Evolutionary conservation across 352 stramenopile genomes (phyloP).

Genomic region (Pythium scleroteichum): DNA sequence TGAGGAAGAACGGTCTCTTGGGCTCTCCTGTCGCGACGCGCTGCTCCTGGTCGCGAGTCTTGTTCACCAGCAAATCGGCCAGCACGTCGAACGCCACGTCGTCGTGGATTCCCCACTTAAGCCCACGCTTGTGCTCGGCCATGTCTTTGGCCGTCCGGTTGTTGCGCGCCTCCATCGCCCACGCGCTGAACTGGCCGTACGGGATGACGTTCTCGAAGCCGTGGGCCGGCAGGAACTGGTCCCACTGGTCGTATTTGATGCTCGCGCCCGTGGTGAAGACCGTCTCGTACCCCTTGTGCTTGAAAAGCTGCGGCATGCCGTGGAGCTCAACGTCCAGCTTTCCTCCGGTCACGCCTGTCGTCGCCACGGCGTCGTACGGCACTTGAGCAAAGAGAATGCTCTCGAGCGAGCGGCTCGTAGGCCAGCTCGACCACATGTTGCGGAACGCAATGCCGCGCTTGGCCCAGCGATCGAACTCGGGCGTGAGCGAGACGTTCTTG

Average conservation of each 20-base stretch:
- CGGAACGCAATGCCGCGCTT: constrained; percentile 45
- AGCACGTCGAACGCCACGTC: constrained; percentile 29
- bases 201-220: constrained; percentile 50
- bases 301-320: constrained; percentile 54
- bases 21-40: constrained; percentile 20
- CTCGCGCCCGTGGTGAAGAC: constrained; percentile 47
- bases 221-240: constrained; percentile 43
- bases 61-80: constrained; percentile 46
- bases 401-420: constrained; percentile 54
- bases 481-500: constrained; percentile 48
- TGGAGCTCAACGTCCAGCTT: constrained; percentile 30
- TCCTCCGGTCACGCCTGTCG: constrained; percentile 38
- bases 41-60: constrained; percentile 33
- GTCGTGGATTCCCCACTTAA: constrained; percentile 52
- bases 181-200: constrained; percentile 15
- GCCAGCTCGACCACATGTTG: constrained; percentile 61
- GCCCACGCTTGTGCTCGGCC: constrained; percentile 25
- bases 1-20: constrained; percentile 56
- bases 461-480: constrained; percentile 51
- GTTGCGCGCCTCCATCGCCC: constrained; percentile 20
- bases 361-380: constrained; percentile 37
- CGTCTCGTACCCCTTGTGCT: constrained; percentile 46
- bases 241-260: constrained; percentile 50
- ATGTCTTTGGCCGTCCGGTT: constrained; percentile 21
- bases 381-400: constrained; percentile 54